Evolutionary conservation across 371 early-diverging fungal genomes (phyloP), one percentile per base, ranked within the genome.

Genomic region (Mortierella sp.): DNA sequence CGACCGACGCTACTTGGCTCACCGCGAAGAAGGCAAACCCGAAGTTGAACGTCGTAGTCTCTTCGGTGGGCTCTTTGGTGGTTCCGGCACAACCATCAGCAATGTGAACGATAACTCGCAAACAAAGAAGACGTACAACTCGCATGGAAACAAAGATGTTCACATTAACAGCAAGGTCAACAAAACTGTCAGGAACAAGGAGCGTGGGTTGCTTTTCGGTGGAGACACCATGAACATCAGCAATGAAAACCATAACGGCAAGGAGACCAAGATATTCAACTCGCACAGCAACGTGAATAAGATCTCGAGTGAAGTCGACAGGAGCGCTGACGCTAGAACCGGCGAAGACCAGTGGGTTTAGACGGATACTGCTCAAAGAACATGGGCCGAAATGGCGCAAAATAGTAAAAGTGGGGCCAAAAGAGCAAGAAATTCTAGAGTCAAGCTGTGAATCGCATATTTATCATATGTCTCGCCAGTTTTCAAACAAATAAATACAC

Each of bases 51-150:
- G 51, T 13, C 69, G 75, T 22, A 47, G 69, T 10, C 49, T 75
- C 0, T 37, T 75, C 9, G 65, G 66, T 0, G 66, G 40, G n/a
- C 45, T 75, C 17, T 63, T 63, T n/a, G 75, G 60, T 13, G 64
- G 60, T 4, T 43, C 55, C 28, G 31, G 42, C 23, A 72, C 34
- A 37, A 57, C 54, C 17, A 74, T 64, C 40, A 70, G 51, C 34
- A 75, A 75, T 28, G 57, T 57, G 43, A 75, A 75, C 53, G 64
- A 68, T 49, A 71, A 72, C 56, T 71, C 72, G 2, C 61, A 68
- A 47, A 31, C 49, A 6, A 68, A 35, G 15, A 67, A 64, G 61
- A 76, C 65, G 2, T 32, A 51, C 59, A 76, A 66, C 29, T 70
- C 76, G 13, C 67, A 70, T 17, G 61, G 59, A 28, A 75, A 75